Evolutionary conservation across 345 rosid genomes (phyloP), one percentile per base, ranked within the genome.

Genomic region (Triadica sebifera): DNA sequence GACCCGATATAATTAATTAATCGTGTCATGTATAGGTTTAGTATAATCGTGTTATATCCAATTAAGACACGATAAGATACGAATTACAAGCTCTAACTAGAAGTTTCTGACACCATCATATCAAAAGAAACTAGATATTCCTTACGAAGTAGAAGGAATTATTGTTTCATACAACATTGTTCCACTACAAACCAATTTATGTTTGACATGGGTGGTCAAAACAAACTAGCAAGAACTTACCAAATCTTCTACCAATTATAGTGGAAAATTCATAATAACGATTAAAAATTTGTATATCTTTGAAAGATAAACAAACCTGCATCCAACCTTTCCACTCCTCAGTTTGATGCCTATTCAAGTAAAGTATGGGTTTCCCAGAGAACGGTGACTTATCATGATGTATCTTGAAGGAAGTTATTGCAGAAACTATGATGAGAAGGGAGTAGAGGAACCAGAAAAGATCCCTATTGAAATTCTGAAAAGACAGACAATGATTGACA

Each of bases 271-370:
- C 56, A 8, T 2, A 29, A 12, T 25, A 60, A 46, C 17, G 11
- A 10, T 12, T 41, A 24, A 68, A 46, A 45, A 19, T 0, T 22
- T 6, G 63, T 20, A 68, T 20, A 19, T 73, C 57, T 64, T 52
- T 46, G 38, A 72, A 78, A 74, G 69, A 73, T 67, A 50, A 39
- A 81, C 90, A 81, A 81, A 95, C 99, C 99, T 95, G 99, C 99
- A 95, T 95, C 99, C 99, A 95, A 76, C 99, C 99, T 85, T 84
- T 95, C 99, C 99, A 95, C 81, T 95, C 99, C 84, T 95, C 99
- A 25, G 99, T 94, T 85, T 94, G 98, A 88, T 94, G 98, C 74
- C 98, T 92, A 76, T 94, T 94, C 91, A 94, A 82, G 82, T 92
- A 92, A 73, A 89, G 91, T 72, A 94, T 92, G 72, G 96, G 68